Conservation (phyloP, 352 stramenopile genomes). For the Phytophthora ohioensis region DNA sequence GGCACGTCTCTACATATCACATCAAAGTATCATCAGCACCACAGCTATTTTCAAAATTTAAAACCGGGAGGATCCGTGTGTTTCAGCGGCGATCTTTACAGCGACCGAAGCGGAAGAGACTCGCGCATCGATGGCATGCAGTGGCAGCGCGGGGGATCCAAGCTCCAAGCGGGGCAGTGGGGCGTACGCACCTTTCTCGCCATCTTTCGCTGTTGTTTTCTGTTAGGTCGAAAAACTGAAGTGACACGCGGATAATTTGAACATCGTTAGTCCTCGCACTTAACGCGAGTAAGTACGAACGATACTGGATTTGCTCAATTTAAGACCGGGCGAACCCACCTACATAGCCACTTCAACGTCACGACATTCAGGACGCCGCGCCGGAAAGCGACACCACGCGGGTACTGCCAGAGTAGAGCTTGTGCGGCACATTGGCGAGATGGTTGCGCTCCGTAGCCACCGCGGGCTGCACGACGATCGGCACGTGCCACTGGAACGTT, state of each 20-base stretch:
- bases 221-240: constrained; percentile 30
- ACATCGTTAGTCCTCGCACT: constrained; percentile 2
- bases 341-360: constrained; percentile 25
- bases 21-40: constrained; percentile 23
- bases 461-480: constrained; percentile 53
- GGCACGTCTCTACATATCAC: constrained; percentile 43
- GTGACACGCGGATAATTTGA: constrained; percentile 30
- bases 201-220: constrained; percentile 26
- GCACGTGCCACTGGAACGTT: constrained; percentile 67
- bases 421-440: constrained; percentile 64
- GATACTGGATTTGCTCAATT: background rate
- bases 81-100: background rate
- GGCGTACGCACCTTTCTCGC: constrained; percentile 44
- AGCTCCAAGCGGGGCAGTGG: background rate
- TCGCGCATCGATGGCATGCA: background rate
- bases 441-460: constrained; percentile 40
- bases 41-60: constrained; percentile 1
- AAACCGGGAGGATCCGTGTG: background rate
- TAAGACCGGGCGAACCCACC: background rate
- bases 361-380: constrained; percentile 2
- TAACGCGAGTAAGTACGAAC: constrained; percentile 10
- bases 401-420: constrained; percentile 58
- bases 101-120: background rate
- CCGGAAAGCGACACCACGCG: constrained; percentile 33
- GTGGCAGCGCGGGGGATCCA: background rate